Evolutionary conservation across 2,329 filamentous ascomycete genomes (phyloP).

Genomic region (Penicillium sp.): DNA sequence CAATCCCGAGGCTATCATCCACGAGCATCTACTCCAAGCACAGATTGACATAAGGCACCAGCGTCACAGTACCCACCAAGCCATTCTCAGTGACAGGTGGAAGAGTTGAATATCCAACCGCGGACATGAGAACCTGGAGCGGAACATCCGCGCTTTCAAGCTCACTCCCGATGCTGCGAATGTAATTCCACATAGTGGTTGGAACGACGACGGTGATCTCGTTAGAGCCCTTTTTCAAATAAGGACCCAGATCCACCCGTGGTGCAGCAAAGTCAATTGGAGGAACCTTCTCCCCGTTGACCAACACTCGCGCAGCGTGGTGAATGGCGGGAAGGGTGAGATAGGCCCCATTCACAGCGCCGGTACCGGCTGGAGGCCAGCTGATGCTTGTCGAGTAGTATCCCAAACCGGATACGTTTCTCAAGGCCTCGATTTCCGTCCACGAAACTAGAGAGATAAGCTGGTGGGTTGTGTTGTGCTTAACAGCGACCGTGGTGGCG

Average conservation of each 20-base stretch:
- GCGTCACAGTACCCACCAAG: slow-evolving; percentile 11
- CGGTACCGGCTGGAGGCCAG: slow-evolving; percentile 13
- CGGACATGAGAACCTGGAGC: background rate
- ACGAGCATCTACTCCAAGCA: background rate
- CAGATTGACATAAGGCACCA: slow-evolving; percentile 13
- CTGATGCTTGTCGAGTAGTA: slow-evolving; percentile 21
- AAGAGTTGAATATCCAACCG: background rate
- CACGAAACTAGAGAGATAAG: slow-evolving; percentile 21
- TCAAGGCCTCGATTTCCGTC: slow-evolving; percentile 20
- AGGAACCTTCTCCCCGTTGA: slow-evolving; percentile 21
- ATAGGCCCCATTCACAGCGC: slow-evolving; percentile 20
- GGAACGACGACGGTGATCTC: slow-evolving; percentile 19
- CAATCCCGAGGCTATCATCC: background rate
- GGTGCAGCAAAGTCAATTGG: slow-evolving; percentile 20
- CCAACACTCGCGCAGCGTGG: slow-evolving; percentile 15
- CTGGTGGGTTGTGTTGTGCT: slow-evolving; percentile 26
- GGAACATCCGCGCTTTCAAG: slow-evolving; percentile 6
- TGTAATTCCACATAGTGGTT: slow-evolving; percentile 26
- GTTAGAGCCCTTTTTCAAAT: slow-evolving; percentile 13
- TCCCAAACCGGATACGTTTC: slow-evolving; percentile 24
- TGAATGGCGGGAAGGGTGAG: slow-evolving; percentile 18
- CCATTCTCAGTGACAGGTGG: slow-evolving; percentile 18
- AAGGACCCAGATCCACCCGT: slow-evolving; percentile 12
- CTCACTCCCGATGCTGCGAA: slow-evolving; percentile 15
- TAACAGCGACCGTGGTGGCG: slow-evolving; percentile 16